A percentile compares a stretch with the other conserved stretches of the same genome.
phyloP scores from a whole-genome alignment of 176 grass and related monocot species.

The Ampelocalamus luodianensis region DNA sequence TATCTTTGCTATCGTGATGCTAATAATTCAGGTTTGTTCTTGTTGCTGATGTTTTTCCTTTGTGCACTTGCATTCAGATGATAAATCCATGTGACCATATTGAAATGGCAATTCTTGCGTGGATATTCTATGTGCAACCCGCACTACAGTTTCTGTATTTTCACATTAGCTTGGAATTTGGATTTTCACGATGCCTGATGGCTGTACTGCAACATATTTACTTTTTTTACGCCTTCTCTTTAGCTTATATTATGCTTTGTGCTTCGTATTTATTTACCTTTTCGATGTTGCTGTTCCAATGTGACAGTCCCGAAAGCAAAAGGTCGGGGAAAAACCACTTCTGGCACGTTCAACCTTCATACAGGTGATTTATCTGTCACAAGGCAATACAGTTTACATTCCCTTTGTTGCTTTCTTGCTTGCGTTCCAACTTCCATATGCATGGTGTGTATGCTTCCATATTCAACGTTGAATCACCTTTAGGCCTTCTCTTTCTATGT shows the following conservation, averaged over 20 bases:
- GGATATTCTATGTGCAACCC: not conserved
- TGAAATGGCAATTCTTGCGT: not conserved
- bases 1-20: conserved; percentile 84
- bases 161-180: conserved; percentile 13
- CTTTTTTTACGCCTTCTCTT: conserved; percentile 10
- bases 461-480: not conserved
- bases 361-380: conserved; percentile 60
- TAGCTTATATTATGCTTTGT: conserved; percentile 8
- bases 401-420: conserved; percentile 27
- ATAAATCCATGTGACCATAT: not conserved
- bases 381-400: not conserved
- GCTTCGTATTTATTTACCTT: conserved; percentile 31
- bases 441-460: not conserved
- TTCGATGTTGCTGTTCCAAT: conserved; percentile 28
- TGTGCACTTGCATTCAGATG: not conserved
- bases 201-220: not conserved
- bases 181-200: not conserved
- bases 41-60: conserved; percentile 7
- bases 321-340: conserved; percentile 95
- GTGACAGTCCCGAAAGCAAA: conserved; percentile 89
- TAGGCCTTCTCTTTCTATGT: conserved; percentile 2
- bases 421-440: not conserved
- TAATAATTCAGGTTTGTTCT: conserved; percentile 83
- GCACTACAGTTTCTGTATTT: not conserved
- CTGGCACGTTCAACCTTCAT: conserved; percentile 85